Percentiles rank a stretch among this genome's conserved stretches.
These are phyloP conservation scores for Saccharomyces pastorianus DNA, from an alignment of 1,139 yeast species.

Conservation along the genomic window DNA sequence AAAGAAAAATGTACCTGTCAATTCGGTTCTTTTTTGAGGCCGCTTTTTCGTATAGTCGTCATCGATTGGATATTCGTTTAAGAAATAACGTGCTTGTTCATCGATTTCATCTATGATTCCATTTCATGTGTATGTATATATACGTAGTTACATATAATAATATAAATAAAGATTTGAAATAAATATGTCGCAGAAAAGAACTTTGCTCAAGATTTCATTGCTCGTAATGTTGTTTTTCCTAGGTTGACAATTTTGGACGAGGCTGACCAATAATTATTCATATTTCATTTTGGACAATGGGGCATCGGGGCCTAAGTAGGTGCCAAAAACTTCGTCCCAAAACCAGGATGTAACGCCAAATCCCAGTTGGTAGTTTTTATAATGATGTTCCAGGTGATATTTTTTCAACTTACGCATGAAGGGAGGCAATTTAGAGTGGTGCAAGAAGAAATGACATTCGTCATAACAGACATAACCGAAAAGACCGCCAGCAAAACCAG, in stretches of 20 bases:
- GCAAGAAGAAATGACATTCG: constrained; percentile 81
- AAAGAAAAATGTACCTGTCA: background rate
- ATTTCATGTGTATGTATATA: background rate
- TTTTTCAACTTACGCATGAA: constrained; percentile 73
- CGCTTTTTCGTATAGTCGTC: background rate
- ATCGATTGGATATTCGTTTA: background rate
- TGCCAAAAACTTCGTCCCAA: constrained; percentile 89
- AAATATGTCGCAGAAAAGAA: background rate
- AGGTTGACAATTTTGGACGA: background rate
- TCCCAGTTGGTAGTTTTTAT: constrained; percentile 91
- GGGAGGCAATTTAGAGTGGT: constrained; percentile 73
- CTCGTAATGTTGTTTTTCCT: background rate
- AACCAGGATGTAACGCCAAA: constrained; percentile 90
- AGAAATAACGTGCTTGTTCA: background rate
- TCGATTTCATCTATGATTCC: background rate
- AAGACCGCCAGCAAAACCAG: constrained; percentile 87
- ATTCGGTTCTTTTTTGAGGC: background rate
- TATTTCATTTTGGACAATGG: constrained; percentile 32
- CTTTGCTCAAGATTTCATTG: background rate
- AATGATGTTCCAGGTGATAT: constrained; percentile 93
- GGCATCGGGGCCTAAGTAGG: constrained; percentile 40
- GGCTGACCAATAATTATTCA: constrained; percentile 12
- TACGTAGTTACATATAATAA: background rate
- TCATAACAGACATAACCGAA: constrained; percentile 90
- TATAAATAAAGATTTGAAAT: background rate